Evolutionary conservation across 257 asterid species (phyloP).

Genomic region (Ilex asprella): DNA sequence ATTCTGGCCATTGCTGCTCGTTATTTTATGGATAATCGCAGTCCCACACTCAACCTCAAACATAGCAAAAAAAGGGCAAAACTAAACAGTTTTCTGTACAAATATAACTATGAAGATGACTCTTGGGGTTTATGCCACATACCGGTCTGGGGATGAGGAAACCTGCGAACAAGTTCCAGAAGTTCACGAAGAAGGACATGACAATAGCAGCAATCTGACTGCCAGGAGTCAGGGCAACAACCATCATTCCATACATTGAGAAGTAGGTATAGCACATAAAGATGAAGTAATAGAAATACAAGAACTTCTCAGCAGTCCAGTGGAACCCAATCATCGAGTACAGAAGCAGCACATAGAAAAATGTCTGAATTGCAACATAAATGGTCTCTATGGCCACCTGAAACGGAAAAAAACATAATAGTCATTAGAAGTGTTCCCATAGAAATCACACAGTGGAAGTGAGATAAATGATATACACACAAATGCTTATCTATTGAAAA

Average conservation of each 20-base stretch:
- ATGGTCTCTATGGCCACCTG: slow-evolving; percentile 77
- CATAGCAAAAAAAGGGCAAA: too few relatives aligned
- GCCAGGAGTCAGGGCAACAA: slow-evolving; percentile 79
- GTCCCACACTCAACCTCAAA: too few relatives aligned
- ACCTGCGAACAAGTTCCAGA: slow-evolving; percentile 92
- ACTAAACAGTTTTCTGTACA: too few relatives aligned
- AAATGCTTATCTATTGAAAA: too few relatives aligned
- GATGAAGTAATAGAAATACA: slow-evolving; percentile 73
- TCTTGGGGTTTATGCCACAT: slow-evolving; percentile 6
- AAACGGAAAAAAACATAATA: neutral
- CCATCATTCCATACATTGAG: slow-evolving; percentile 94
- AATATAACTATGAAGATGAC: neutral
- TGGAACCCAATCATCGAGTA: slow-evolving; percentile 78
- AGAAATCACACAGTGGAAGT: neutral
- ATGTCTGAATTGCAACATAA: slow-evolving; percentile 64
- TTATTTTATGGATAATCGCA: too few relatives aligned
- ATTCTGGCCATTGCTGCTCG: too few relatives aligned
- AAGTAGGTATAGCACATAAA: slow-evolving; percentile 87
- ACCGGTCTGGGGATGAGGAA: slow-evolving; percentile 82
- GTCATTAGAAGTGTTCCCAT: neutral
- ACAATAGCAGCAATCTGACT: slow-evolving; percentile 73
- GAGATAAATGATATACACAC: neutral
- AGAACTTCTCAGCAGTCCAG: slow-evolving; percentile 59
- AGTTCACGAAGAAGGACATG: slow-evolving; percentile 77
- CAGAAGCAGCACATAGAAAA: slow-evolving; percentile 49